phyloP scores from a whole-genome alignment of 2,329 filamentous ascomycete genomes.

The Apiospora phragmitis region DNA sequence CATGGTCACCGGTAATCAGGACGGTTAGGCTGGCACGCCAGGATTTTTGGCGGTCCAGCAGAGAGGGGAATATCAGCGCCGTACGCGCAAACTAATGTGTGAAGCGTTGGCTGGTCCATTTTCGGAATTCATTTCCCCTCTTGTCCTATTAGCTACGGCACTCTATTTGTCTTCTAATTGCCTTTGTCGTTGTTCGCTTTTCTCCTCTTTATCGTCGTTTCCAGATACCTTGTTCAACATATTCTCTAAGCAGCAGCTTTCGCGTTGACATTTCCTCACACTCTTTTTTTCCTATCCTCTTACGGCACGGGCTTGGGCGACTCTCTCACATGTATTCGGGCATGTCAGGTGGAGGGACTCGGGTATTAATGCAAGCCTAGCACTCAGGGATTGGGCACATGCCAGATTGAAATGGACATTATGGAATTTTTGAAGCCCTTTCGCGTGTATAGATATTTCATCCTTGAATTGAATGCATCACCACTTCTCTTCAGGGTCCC shows the following conservation, averaged over 20 bases:
- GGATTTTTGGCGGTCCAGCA: conserved; percentile 29
- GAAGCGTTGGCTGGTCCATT: conserved; percentile 39
- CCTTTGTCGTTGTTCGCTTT: conserved; percentile 28
- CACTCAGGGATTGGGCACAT: conserved; percentile 18
- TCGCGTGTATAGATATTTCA: conserved; percentile 27
- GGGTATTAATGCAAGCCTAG: conserved; percentile 22
- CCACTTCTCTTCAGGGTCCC: conserved; percentile 14
- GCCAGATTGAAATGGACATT: conserved; percentile 29
- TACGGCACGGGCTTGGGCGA: conserved; percentile 23
- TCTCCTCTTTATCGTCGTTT: conserved; percentile 29
- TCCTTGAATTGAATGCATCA: conserved; percentile 13
- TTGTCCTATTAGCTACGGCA: conserved; percentile 50
- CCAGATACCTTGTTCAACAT: conserved; percentile 65
- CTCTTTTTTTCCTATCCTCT: conserved; percentile 18
- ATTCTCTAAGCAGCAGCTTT: conserved; percentile 31
- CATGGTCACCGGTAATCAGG: conserved; percentile 33
- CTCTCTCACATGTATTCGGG: conserved; percentile 26
- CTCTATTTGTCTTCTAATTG: conserved; percentile 42
- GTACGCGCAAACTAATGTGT: conserved; percentile 38
- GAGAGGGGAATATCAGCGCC: conserved; percentile 26
- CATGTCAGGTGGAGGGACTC: conserved; percentile 20
- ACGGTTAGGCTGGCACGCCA: conserved; percentile 30
- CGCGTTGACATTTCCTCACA: conserved; percentile 19
- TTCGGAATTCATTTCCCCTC: conserved; percentile 42
- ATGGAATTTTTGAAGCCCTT: conserved; percentile 22